Evolutionary conservation across 2,329 filamentous ascomycete genomes (phyloP), one percentile per base, ranked within the genome.

Genomic region (Sclerotinia nivalis): DNA sequence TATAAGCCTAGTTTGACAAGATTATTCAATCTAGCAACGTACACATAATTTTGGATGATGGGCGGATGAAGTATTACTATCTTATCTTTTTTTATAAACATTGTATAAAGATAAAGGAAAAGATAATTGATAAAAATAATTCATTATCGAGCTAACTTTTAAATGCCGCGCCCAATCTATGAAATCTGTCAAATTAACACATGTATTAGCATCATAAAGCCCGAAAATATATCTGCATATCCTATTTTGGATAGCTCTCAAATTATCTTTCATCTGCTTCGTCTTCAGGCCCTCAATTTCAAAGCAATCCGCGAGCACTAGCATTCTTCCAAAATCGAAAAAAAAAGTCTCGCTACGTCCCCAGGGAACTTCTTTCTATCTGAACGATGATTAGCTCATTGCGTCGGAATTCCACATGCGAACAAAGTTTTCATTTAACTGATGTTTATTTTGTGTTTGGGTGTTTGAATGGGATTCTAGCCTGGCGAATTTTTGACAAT

Each of bases 291-390:
- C 15, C 10, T 45, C 84, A 18, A 81, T 83, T 83, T 86, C 87
- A 80, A 89, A 88, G 87, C 87, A 89, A 76, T 89, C 87, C 34
- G 86, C 86, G 67, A 89, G 78, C 5, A 87, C 85, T 58, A 89
- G 76, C 76, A 83, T 85, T 1, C 84, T 85, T 0, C 84, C 83
- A 0, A 79, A 70, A 50, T 80, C 83, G 64, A 89, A 78, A 47
- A 88, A 62, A 89, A 78, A 47, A 88, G 79, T 60, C 78, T 79
- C 43, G 79, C 79, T 1, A 84, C 83, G 71, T 88, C 88, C 37
- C 78, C 76, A 75, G 88, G 88, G 79, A 89, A 89, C 2, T 88
- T 78, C 2, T 81, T 79, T 77, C 89, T 89, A 75, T 88, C 82
- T 0, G 86, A 86, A 70, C 89, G 83, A 76, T 89, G 87, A 43